Evolutionary conservation across 2,329 filamentous ascomycete genomes (phyloP), one percentile per base, ranked within the genome.

Genomic region (Zymoseptoria crescenta): DNA sequence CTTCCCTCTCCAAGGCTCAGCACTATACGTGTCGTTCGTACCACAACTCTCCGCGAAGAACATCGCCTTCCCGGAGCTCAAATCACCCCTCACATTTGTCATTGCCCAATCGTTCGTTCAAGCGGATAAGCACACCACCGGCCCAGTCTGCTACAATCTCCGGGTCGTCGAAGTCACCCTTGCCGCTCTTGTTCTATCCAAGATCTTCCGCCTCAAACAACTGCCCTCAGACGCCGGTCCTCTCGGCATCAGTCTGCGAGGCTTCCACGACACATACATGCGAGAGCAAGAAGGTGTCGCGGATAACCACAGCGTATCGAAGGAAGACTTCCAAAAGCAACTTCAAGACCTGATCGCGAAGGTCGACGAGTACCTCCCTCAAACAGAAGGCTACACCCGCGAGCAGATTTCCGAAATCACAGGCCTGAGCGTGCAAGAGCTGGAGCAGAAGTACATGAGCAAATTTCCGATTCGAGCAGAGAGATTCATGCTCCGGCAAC

Each of bases 161-260:
- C 88, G 94, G 28, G 94, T 99, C 1, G 94, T 96, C 45, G 94
- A 99, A 76, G 95, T 91, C 77, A 94, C 88, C 56, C 82, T 99
- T 30, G 94, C 94, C 2, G 91, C 94, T 2, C 78, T 83, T 16
- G 80, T 86, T 29, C 74, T 88, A 1, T 81, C 83, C 49, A 85
- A 84, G 66, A 78, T 81, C 49, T 79, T 85, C 61, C 77, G 77
- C 1, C 70, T 87, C 41, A 85, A 83, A 63, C 74, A 77, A 29
- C 83, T 97, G 0, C 86, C 89, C 19, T 76, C 82, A 58, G 94
- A 99, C 73, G 85, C 86, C 4, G 89, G 88, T 3, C 93, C 94
- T 0, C 81, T 97, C 8, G 90, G 89, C 8, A 84, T 89, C 72
- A 91, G 87, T 64, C 81, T 99, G 29, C 87, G 87, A 63, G 91